These are phyloP conservation scores for Mycena belliarum DNA, from an alignment of 768 basidiomycete genomes.

Conservation along the genomic window DNA sequence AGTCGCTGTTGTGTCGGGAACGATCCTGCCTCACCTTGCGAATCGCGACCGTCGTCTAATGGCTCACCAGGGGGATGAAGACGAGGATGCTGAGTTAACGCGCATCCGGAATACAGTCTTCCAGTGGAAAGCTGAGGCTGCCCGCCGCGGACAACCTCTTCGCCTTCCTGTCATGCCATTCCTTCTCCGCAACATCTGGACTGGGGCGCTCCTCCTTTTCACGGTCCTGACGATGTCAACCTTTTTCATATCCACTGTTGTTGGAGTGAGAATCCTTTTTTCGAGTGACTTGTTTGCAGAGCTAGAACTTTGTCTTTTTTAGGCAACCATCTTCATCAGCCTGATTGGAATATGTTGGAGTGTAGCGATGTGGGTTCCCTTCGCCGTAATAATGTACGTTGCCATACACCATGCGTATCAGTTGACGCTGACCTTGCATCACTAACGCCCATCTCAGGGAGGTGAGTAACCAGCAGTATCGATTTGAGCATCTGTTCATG, in stretches of 20 bases:
- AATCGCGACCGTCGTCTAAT: constrained; percentile 81
- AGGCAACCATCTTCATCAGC: constrained; percentile 83
- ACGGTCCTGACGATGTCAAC: constrained; percentile 78
- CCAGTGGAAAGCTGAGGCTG: constrained; percentile 85
- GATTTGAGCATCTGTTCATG: background rate
- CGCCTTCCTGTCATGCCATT: constrained; percentile 87
- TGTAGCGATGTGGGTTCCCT: constrained; percentile 60
- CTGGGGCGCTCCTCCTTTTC: constrained; percentile 81
- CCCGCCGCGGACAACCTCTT: constrained; percentile 69
- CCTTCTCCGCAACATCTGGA: constrained; percentile 93
- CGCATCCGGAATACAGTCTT: constrained; percentile 71
- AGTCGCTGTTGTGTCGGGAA: constrained; percentile 89
- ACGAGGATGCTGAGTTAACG: constrained; percentile 72
- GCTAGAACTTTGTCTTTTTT: background rate
- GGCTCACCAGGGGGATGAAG: constrained; percentile 66
- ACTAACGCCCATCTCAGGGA: too few species aligned
- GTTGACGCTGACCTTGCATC: too few species aligned
- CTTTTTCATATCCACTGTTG: constrained; percentile 81
- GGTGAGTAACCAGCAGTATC: background rate
- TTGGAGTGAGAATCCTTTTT: constrained; percentile 63
- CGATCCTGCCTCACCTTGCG: constrained; percentile 76
- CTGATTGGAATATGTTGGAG: constrained; percentile 95
- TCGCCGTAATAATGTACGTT: too few species aligned
- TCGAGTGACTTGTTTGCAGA: background rate
- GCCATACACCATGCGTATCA: too few species aligned